phyloP scores from a whole-genome alignment of 2,329 filamentous ascomycete species.

The Sclerotinia spermophila region DNA sequence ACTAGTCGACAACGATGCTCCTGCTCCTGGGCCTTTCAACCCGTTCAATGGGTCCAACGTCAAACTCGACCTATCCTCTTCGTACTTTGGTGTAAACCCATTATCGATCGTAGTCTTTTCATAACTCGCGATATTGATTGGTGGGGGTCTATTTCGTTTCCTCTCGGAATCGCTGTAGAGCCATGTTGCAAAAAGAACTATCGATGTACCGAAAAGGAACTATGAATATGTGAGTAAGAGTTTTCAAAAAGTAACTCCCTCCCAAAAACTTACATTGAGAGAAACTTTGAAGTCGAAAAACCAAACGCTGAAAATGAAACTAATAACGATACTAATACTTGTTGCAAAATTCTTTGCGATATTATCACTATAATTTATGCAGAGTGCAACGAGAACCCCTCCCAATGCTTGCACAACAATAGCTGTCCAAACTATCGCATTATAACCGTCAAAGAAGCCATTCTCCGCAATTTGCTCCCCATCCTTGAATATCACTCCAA shows the following conservation, averaged over 20 bases:
- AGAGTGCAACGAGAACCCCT: slow-evolving; percentile 77
- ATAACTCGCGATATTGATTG: slow-evolving; percentile 67
- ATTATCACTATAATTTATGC: slow-evolving; percentile 80
- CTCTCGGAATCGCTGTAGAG: slow-evolving; percentile 71
- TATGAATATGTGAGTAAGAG: slow-evolving; percentile 39
- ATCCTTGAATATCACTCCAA: slow-evolving; percentile 84
- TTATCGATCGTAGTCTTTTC: slow-evolving; percentile 57
- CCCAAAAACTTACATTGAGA: slow-evolving; percentile 55
- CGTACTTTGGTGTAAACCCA: slow-evolving; percentile 35
- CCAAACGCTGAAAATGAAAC: slow-evolving; percentile 77
- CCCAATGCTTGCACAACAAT: slow-evolving; percentile 79
- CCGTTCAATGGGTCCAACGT: slow-evolving; percentile 35
- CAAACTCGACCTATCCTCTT: slow-evolving; percentile 31
- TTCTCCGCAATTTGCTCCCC: slow-evolving; percentile 76
- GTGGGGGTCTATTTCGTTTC: slow-evolving; percentile 56
- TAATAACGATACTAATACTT: slow-evolving; percentile 85
- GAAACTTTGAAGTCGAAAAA: slow-evolving; percentile 80
- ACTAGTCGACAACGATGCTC: slow-evolving; percentile 46
- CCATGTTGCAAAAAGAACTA: slow-evolving; percentile 80
- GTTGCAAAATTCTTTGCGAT: slow-evolving; percentile 94
- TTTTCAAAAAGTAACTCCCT: not conserved
- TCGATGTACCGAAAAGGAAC: slow-evolving; percentile 76
- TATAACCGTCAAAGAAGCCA: slow-evolving; percentile 94
- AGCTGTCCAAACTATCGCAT: slow-evolving; percentile 83
- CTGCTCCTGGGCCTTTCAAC: slow-evolving; percentile 42